Percentiles rank a stretch among this genome's conserved stretches.
Conservation (phyloP, 345 rosid genomes). For the Stellera chamaejasme region DNA sequence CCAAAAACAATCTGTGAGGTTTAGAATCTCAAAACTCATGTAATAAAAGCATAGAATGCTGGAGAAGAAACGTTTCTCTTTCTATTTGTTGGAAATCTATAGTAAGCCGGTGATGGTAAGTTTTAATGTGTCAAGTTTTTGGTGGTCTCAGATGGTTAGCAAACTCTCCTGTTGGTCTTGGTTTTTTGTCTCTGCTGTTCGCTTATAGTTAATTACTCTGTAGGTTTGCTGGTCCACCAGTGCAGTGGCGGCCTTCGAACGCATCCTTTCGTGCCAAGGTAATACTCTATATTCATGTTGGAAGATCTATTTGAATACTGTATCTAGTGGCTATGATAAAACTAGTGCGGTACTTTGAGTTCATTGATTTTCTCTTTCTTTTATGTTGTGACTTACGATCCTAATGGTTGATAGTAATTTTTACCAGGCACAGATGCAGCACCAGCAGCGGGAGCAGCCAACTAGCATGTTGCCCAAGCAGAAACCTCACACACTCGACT, state of each 20-base stretch:
- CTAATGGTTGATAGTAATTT: background rate
- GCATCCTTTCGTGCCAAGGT: conserved; percentile 50
- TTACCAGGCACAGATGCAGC: conserved; percentile 13
- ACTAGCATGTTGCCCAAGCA: conserved; percentile 32
- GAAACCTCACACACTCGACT: conserved; percentile 71
- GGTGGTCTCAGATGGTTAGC: background rate
- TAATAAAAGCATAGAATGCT: conserved; percentile 12
- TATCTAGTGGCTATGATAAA: background rate
- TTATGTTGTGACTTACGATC: background rate
- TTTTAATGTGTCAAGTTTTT: conserved; percentile 4
- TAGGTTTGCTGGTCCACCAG: conserved; percentile 39
- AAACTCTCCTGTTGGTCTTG: conserved; percentile 4
- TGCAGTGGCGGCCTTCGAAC: conserved; percentile 32
- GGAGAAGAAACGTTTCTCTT: conserved; percentile 20
- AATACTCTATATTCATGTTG: background rate
- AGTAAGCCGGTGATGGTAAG: conserved; percentile 23
- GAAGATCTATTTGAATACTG: background rate
- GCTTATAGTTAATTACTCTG: conserved; percentile 21
- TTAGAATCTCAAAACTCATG: conserved; percentile 16
- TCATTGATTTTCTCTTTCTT: background rate
- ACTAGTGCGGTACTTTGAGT: background rate
- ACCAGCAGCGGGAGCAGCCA: conserved; percentile 22
- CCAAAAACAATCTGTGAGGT: conserved; percentile 9
- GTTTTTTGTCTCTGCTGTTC: conserved; percentile 6
- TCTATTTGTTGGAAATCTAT: conserved; percentile 21